Conservation (phyloP, 1,139 yeast genomes). For the Pichia terricola region DNA sequence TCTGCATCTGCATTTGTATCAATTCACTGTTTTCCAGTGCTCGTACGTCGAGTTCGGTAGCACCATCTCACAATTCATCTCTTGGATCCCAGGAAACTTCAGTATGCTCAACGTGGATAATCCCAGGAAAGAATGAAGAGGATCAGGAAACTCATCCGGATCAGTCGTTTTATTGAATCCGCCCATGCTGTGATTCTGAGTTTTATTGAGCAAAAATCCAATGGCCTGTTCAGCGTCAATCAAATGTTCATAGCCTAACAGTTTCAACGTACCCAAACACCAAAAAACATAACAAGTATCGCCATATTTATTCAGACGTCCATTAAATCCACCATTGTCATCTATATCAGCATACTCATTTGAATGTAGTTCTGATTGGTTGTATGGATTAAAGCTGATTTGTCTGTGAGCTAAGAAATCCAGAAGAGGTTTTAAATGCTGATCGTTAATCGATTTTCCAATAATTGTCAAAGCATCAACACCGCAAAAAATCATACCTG, state of each 20-base stretch:
- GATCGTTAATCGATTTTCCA: slow-evolving; percentile 13
- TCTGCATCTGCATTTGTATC: too few relatives aligned
- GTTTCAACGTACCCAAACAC: slow-evolving; percentile 54
- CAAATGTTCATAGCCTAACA: slow-evolving; percentile 30
- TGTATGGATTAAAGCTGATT: slow-evolving; percentile 28
- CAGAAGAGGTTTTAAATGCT: slow-evolving; percentile 28
- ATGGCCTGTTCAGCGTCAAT: slow-evolving; percentile 32
- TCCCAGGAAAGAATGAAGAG: slow-evolving; percentile 57
- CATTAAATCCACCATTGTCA: slow-evolving; percentile 79
- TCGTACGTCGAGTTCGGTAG: slow-evolving; percentile 17
- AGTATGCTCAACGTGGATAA: slow-evolving; percentile 47
- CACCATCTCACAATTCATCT: slow-evolving; percentile 23
- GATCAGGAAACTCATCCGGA: slow-evolving; percentile 48
- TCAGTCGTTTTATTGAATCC: slow-evolving; percentile 67
- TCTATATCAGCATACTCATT: slow-evolving; percentile 32
- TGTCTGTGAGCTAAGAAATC: slow-evolving; percentile 63
- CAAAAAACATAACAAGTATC: slow-evolving; percentile 95
- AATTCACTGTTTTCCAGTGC: slow-evolving; percentile 11
- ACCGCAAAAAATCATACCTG: slow-evolving; percentile 85
- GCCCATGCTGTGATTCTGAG: slow-evolving; percentile 62
- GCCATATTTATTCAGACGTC: slow-evolving; percentile 72
- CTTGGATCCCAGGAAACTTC: slow-evolving; percentile 8
- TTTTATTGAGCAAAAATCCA: slow-evolving; percentile 42
- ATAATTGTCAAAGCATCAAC: slow-evolving; percentile 51
- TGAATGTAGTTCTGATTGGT: slow-evolving; percentile 18